phyloP scores from a whole-genome alignment of 2,329 filamentous ascomycete species.

The Thermothelomyces thermophilus region DNA sequence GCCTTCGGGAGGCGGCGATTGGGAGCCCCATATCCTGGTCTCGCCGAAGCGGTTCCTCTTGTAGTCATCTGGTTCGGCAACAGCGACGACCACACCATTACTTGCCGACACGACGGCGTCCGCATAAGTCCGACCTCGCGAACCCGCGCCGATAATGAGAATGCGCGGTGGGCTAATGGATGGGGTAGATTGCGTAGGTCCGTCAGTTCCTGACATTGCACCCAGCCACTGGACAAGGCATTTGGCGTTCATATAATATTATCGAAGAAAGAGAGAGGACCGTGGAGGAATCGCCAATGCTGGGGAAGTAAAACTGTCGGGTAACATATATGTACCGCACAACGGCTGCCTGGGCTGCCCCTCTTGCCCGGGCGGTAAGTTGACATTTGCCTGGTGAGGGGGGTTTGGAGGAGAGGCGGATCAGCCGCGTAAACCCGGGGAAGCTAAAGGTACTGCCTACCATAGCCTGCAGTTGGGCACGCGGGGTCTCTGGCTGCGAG shows the following conservation, averaged over 20 bases:
- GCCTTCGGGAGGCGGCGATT: slow-evolving; percentile 42
- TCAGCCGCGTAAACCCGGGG: too few species aligned
- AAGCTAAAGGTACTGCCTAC: too few species aligned
- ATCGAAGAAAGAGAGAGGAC: neutral
- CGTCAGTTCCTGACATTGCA: slow-evolving; percentile 1
- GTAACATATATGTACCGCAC: too few species aligned
- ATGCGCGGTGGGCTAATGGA: slow-evolving; percentile 55
- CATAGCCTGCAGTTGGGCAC: too few species aligned
- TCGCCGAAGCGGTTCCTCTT: slow-evolving; percentile 67
- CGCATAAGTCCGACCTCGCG: slow-evolving; percentile 69
- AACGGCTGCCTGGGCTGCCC: too few species aligned
- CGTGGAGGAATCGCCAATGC: too few species aligned
- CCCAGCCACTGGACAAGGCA: too few species aligned
- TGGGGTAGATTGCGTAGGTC: slow-evolving; percentile 30
- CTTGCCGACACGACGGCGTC: slow-evolving; percentile 58
- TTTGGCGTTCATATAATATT: neutral
- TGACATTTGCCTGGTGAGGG: too few species aligned
- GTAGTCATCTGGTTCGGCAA: slow-evolving; percentile 74
- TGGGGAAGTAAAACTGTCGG: too few species aligned
- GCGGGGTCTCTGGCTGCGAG: too few species aligned
- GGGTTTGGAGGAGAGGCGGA: too few species aligned
- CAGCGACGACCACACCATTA: slow-evolving; percentile 63
- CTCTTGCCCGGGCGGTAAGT: too few species aligned
- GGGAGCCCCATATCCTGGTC: slow-evolving; percentile 64
- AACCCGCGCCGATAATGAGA: slow-evolving; percentile 76